Percentiles rank a stretch among this genome's conserved stretches.
Conservation (phyloP, 495 filamentous ascomycete genomes). For the Usnea hakonensis region DNA sequence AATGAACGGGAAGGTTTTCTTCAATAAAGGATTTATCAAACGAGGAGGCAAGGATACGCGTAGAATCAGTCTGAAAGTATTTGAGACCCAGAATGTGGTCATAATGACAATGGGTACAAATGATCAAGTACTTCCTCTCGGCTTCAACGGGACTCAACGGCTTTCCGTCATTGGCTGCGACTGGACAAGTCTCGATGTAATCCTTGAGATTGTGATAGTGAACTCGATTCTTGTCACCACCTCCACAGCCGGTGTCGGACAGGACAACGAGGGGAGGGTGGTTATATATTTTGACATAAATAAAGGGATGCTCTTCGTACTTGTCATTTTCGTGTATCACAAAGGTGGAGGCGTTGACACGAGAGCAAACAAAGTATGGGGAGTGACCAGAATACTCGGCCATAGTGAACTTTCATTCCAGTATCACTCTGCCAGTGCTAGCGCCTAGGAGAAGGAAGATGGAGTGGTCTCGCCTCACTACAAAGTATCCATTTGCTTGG, state of each 20-base stretch:
- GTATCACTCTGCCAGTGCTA: too few relatives aligned
- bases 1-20: constrained; percentile 28
- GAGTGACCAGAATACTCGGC: background rate
- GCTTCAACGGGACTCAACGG: constrained; percentile 27
- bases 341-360: constrained; percentile 33
- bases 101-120: constrained; percentile 38
- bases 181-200: constrained; percentile 31
- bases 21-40: constrained; percentile 30
- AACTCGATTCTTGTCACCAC: constrained; percentile 11
- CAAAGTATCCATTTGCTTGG: background rate
- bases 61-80: constrained; percentile 25
- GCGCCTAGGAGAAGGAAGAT: background rate
- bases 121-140: constrained; percentile 29
- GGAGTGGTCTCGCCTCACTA: background rate
- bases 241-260: constrained; percentile 34
- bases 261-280: constrained; percentile 27
- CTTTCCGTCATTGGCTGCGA: constrained; percentile 26
- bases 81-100: constrained; percentile 35
- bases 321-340: constrained; percentile 32
- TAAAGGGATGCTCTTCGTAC: constrained; percentile 34
- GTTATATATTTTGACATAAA: constrained; percentile 34
- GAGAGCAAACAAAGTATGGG: constrained; percentile 27
- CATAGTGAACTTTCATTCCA: too few relatives aligned
- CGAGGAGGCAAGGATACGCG: constrained; percentile 30
- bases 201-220: constrained; percentile 24